These are phyloP conservation scores for Choiromyces venosus DNA, from an alignment of 495 filamentous ascomycete genomes.

Conservation along the genomic window DNA sequence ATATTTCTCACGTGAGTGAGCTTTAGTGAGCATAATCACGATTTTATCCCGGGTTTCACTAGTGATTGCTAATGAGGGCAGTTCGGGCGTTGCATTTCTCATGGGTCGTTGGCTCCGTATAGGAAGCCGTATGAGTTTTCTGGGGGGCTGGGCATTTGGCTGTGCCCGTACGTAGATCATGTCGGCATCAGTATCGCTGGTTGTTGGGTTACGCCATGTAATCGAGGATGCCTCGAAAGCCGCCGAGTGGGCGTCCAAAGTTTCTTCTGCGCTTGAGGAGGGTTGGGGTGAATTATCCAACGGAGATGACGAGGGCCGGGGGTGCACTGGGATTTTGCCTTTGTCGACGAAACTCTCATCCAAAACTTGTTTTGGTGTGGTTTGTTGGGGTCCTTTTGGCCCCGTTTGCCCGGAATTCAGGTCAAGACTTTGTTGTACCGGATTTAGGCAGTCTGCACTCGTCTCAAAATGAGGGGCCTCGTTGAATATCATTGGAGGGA, in stretches of 20 bases:
- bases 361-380: background rate
- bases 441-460: background rate
- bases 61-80: background rate
- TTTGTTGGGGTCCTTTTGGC: background rate
- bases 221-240: conserved; percentile 1
- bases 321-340: background rate
- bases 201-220: background rate
- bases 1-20: background rate
- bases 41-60: conserved; percentile 1
- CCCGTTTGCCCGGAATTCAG: background rate
- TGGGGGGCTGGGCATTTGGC: background rate
- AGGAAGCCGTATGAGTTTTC: background rate
- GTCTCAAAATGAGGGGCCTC: background rate
- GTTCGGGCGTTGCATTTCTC: background rate
- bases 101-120: background rate
- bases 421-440: background rate
- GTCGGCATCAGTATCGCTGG: background rate
- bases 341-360: background rate
- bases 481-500: background rate
- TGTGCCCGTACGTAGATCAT: background rate
- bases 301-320: background rate
- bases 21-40: background rate
- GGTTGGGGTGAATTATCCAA: background rate
- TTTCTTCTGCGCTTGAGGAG: background rate
- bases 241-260: background rate